phyloP scores from a whole-genome alignment of 2,329 filamentous ascomycete species.

The Decorospora gaudefroyi region DNA sequence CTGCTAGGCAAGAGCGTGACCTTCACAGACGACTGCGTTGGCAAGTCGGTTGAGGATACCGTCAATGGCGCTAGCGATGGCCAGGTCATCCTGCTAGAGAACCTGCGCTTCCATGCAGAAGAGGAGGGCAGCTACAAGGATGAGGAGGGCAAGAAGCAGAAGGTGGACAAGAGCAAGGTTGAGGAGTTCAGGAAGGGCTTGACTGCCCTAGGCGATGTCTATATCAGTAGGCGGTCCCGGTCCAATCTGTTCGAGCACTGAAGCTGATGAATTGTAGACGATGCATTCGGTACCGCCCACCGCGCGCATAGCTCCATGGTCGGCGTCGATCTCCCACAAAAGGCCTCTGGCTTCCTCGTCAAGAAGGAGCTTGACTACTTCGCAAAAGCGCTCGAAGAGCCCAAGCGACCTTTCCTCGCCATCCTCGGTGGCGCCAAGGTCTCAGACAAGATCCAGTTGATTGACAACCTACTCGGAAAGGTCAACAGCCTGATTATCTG shows the following conservation, averaged over 20 bases:
- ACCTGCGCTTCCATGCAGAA: constrained; percentile 96
- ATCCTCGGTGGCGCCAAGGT: constrained; percentile 99
- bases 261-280: constrained; percentile 63
- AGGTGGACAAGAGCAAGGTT: constrained; percentile 93
- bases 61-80: constrained; percentile 82
- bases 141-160: constrained; percentile 92
- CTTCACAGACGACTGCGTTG: constrained; percentile 89
- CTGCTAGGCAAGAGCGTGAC: constrained; percentile 81
- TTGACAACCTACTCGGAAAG: constrained; percentile 98
- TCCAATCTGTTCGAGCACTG: not conserved
- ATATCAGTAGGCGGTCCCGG: constrained; percentile 72
- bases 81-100: constrained; percentile 89
- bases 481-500: constrained; percentile 96
- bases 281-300: constrained; percentile 98
- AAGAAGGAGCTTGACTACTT: constrained; percentile 99
- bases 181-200: constrained; percentile 93
- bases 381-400: constrained; percentile 90
- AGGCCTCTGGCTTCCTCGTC: constrained; percentile 97
- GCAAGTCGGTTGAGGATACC: constrained; percentile 83
- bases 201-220: constrained; percentile 92
- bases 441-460: constrained; percentile 99
- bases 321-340: constrained; percentile 91
- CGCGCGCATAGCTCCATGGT: constrained; percentile 99
- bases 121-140: constrained; percentile 98
- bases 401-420: constrained; percentile 93